Conservation (phyloP, 345 rosid genomes). For the Pugionium cornutum region DNA sequence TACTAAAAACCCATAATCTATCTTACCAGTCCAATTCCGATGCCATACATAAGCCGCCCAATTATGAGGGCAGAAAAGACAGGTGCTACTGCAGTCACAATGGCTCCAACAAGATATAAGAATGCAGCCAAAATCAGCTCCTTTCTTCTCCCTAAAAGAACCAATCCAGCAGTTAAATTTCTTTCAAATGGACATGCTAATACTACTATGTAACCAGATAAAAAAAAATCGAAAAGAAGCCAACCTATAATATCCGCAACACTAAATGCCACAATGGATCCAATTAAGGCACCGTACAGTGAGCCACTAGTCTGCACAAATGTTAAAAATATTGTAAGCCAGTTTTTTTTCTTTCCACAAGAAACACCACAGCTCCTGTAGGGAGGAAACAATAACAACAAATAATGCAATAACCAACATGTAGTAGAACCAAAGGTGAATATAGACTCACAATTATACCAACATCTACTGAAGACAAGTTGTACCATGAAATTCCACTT, state of each 20-base stretch:
- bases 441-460: slow-evolving; percentile 89
- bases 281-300: slow-evolving; percentile 93
- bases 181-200: slow-evolving; percentile 13
- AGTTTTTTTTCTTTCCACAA: slow-evolving; percentile 4
- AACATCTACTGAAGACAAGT: slow-evolving; percentile 75
- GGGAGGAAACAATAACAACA: slow-evolving; percentile 14
- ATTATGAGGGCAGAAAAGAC: slow-evolving; percentile 68
- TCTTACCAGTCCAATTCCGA: slow-evolving; percentile 94
- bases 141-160: slow-evolving; percentile 79
- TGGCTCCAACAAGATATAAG: slow-evolving; percentile 80
- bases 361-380: slow-evolving; percentile 9
- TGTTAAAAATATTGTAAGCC: not conserved
- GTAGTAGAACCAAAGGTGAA: slow-evolving; percentile 14
- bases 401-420: slow-evolving; percentile 1
- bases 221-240: slow-evolving; percentile 19
- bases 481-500: slow-evolving; percentile 88
- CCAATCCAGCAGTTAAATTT: slow-evolving; percentile 35
- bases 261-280: slow-evolving; percentile 81
- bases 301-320: slow-evolving; percentile 95
- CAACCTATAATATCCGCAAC: slow-evolving; percentile 86
- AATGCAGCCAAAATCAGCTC: slow-evolving; percentile 74
- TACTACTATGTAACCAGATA: slow-evolving; percentile 2
- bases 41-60: slow-evolving; percentile 79
- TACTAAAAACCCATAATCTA: slow-evolving; percentile 22
- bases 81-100: slow-evolving; percentile 77